phyloP scores from a whole-genome alignment of 768 basidiomycete species.

The Fibroporia radiculosa region DNA sequence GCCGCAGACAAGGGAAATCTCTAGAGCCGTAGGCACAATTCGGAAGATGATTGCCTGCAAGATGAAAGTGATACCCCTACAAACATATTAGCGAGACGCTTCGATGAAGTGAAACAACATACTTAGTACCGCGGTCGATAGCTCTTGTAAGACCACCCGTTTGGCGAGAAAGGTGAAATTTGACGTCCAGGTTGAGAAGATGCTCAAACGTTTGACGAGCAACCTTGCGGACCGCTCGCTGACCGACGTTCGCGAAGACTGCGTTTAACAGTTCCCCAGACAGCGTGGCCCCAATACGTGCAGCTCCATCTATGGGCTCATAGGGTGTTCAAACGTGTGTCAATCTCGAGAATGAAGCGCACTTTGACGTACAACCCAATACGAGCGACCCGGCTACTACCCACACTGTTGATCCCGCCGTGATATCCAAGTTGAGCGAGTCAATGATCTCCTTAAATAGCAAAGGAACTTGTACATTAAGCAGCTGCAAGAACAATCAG shows the following conservation, averaged over 20 bases:
- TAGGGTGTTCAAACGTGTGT: background rate
- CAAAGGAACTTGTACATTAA: conserved; percentile 98
- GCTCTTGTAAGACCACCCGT: conserved; percentile 95
- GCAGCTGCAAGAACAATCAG: conserved; percentile 34
- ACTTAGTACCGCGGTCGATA: conserved; percentile 98
- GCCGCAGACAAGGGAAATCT: conserved; percentile 95
- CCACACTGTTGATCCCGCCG: conserved; percentile 75
- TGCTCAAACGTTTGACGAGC: conserved; percentile 96
- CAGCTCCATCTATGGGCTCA: conserved; percentile 65
- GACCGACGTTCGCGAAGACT: conserved; percentile 92
- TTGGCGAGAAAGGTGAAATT: conserved; percentile 87
- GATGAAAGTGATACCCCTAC: conserved; percentile 92
- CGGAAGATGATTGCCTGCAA: conserved; percentile 91
- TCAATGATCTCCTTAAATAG: conserved; percentile 93
- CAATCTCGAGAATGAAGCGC: background rate
- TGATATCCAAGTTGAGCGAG: conserved; percentile 76
- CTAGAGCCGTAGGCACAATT: conserved; percentile 91
- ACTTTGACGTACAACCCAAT: conserved; percentile 68
- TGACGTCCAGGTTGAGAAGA: conserved; percentile 81
- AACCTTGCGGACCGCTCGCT: conserved; percentile 89
- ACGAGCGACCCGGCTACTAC: conserved; percentile 85
- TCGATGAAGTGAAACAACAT: conserved; percentile 14
- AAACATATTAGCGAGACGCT: background rate
- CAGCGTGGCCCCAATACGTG: conserved; percentile 82
- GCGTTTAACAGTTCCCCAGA: conserved; percentile 93